These are phyloP conservation scores for Monosporascus sp. DNA, from an alignment of 2,329 filamentous ascomycete genomes.

Conservation along the genomic window DNA sequence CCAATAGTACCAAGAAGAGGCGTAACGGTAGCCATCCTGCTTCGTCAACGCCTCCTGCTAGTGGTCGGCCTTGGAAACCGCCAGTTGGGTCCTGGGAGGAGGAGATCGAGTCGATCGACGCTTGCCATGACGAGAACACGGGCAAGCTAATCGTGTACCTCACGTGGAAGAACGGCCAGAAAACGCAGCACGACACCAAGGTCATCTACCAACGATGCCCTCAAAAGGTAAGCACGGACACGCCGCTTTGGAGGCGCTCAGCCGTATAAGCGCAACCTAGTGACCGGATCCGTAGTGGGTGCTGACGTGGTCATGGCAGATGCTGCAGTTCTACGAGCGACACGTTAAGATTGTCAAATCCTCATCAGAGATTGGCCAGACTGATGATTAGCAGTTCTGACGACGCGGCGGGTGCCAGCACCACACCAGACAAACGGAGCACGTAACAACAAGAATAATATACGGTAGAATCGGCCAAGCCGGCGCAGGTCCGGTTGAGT, in stretches of 20 bases:
- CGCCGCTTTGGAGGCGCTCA: not conserved
- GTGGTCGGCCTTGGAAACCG: constrained; percentile 52
- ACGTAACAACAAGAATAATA: not conserved
- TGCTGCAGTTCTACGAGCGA: constrained; percentile 55
- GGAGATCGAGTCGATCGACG: constrained; percentile 64
- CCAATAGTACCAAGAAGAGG: constrained; percentile 40
- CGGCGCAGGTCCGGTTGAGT: not conserved
- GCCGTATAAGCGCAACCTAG: not conserved
- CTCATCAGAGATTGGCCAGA: constrained; percentile 9
- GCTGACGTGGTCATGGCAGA: constrained; percentile 31
- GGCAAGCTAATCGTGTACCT: constrained; percentile 62
- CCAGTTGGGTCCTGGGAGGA: constrained; percentile 75
- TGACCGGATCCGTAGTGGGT: not conserved
- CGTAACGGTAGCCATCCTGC: constrained; percentile 46
- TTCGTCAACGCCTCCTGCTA: constrained; percentile 43
- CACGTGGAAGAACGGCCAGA: constrained; percentile 67
- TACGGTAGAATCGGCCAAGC: not conserved
- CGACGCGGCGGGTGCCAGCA: not conserved
- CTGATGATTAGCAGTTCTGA: constrained; percentile 11
- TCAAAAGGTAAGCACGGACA: constrained; percentile 54
- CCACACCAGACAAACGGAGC: not conserved
- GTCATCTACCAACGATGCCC: constrained; percentile 72
- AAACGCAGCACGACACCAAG: constrained; percentile 66
- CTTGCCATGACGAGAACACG: constrained; percentile 59
- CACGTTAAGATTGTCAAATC: constrained; percentile 49